phyloP scores from a whole-genome alignment of 495 filamentous ascomycete species.

The Neurospora sp. region DNA sequence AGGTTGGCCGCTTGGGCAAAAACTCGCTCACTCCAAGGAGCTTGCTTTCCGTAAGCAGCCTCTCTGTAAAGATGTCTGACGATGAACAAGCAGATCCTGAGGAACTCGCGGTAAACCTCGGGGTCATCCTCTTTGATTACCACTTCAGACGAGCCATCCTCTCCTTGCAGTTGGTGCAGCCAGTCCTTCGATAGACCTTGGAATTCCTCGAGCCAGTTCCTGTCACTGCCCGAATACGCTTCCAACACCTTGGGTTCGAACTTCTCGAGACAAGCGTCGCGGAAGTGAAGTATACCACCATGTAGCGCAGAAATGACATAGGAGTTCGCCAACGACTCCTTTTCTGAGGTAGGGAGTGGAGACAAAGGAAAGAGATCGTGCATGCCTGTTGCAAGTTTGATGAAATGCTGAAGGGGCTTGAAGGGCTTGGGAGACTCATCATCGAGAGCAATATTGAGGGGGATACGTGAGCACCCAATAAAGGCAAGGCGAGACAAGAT shows the following conservation, averaged over 20 bases:
- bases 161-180: constrained; percentile 6
- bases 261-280: constrained; percentile 17
- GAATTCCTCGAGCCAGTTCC: constrained; percentile 18
- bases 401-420: constrained; percentile 19
- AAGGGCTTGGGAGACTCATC: neutral
- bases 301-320: constrained; percentile 20
- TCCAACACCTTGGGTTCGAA: constrained; percentile 5
- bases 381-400: constrained; percentile 11
- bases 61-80: constrained; percentile 14
- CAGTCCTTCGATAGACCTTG: constrained; percentile 10
- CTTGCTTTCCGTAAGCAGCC: constrained; percentile 3
- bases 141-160: neutral
- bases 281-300: constrained; percentile 20
- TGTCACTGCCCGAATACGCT: constrained; percentile 2
- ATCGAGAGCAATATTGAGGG: constrained; percentile 5
- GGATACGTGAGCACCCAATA: constrained; percentile 25
- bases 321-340: constrained; percentile 7
- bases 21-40: constrained; percentile 14
- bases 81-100: constrained; percentile 15
- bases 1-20: constrained; percentile 20
- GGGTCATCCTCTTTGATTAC: constrained; percentile 9
- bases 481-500: constrained; percentile 22
- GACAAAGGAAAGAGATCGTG: constrained; percentile 20
- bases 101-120: constrained; percentile 16
- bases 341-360: neutral